Evolutionary conservation across 2,329 filamentous ascomycete species (phyloP).

Genomic region (Aspergillus novofumigatus): DNA sequence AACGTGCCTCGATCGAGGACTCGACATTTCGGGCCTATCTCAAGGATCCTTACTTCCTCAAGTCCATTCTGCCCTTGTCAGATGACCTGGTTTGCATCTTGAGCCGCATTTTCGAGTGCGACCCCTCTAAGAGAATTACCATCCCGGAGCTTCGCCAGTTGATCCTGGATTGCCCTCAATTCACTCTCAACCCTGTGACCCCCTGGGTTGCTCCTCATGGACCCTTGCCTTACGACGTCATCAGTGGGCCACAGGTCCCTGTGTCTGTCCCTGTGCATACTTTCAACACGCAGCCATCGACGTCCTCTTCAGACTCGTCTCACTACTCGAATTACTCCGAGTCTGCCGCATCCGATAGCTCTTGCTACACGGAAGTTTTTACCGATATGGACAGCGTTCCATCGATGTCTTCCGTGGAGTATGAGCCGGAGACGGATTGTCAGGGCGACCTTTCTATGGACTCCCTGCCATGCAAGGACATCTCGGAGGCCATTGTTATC

Average conservation of each 20-base stretch:
- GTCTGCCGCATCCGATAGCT: conserved; percentile 37
- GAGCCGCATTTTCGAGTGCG: conserved; percentile 78
- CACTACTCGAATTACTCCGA: conserved; percentile 36
- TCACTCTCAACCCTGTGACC: conserved; percentile 52
- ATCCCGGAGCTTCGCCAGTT: conserved; percentile 72
- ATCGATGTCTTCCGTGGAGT: conserved; percentile 32
- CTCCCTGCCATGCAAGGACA: conserved; percentile 23
- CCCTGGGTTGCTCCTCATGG: conserved; percentile 36
- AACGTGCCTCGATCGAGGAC: conserved; percentile 88
- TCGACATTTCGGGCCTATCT: conserved; percentile 90
- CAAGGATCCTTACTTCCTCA: conserved; percentile 79
- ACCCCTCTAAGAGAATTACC: conserved; percentile 77
- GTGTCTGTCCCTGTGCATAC: conserved; percentile 32
- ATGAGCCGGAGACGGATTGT: conserved; percentile 27
- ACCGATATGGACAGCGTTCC: conserved; percentile 31
- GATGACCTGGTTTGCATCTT: conserved; percentile 85
- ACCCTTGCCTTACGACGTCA: conserved; percentile 31
- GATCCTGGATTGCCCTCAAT: conserved; percentile 71
- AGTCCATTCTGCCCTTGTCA: conserved; percentile 87
- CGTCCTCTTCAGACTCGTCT: conserved; percentile 32
- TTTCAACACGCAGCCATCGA: conserved; percentile 33
- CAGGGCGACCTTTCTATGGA: conserved; percentile 28
- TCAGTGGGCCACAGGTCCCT: conserved; percentile 33
- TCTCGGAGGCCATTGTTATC: conserved; percentile 27
- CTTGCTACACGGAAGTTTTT: conserved; percentile 38